Base-by-base conservation (phyloP, 129 eudicot genomes). In the Pulicaria dysenterica region DNA sequence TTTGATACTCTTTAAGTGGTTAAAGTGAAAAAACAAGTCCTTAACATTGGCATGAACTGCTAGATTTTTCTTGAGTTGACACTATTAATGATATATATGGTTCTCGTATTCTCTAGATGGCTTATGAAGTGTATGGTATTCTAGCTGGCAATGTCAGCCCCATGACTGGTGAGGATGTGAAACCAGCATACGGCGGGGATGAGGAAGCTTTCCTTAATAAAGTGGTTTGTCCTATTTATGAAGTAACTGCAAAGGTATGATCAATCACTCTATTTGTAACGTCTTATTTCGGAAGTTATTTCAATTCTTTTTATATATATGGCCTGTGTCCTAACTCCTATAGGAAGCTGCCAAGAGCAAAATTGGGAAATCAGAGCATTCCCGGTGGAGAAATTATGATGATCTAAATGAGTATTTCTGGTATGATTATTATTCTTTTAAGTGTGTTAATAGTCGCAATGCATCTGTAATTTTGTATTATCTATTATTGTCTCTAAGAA, bases 141-240 rank as follows among this genome's bases (percentile, higher is more conserved):
- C 88, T 92, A 9, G 96, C 96, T 74, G 98, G 98, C 47, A 92
- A 87, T 78, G 96, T 92, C 38, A 92, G 98, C 65, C 95, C 91
- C 41, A 85, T 81, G 89, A 92, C 98, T 1, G 98, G 98, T 8
- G 98, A 92, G 86, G 85, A 86, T 83, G 95, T 92, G 73, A 92
- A 87, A 81, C 98, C 98, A 66, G 96, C 98, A 37, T 92, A 92
- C 65, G 98, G 98, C 41, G 98, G 98, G 51, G 98, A 89, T 15
- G 98, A 92, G 75, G 98, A 92, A 81, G 91, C 96, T 57, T 92
- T 87, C 65, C 69, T 92, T 44, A 76, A 70, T 61, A 92, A 92
- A 89, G 98, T 92, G 76, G 90, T 92, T 58, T 74, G 92, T 74
- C 96, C 98, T n/a, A 92, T 92, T 60, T 92, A 92, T 87, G 85